Evolutionary conservation across 2,329 filamentous ascomycete species (phyloP).

Genomic region (Hypoxylon sp.): DNA sequence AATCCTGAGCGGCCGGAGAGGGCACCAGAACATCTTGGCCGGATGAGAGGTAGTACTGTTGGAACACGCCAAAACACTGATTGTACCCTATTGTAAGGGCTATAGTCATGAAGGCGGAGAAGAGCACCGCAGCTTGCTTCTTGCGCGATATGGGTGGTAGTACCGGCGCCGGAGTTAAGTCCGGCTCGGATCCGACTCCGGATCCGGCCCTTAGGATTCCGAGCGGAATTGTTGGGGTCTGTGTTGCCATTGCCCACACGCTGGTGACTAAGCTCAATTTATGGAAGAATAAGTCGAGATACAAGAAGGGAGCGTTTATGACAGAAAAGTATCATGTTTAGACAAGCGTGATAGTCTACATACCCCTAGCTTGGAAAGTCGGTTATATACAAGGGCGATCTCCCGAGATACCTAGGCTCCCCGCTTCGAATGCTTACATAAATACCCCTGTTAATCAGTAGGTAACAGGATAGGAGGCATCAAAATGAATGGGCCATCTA

Average conservation of each 20-base stretch:
- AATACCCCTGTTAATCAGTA: background rate
- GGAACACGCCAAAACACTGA: slow-evolving; percentile 65
- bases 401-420: background rate
- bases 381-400: background rate
- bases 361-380: background rate
- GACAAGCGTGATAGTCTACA: no score
- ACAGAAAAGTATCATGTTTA: no score
- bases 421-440: background rate
- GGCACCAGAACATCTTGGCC: slow-evolving; percentile 58
- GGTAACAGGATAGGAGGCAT: no score
- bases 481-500: no score
- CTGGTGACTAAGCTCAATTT: no score
- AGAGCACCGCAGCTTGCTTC: slow-evolving; percentile 61
- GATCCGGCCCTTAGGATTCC: slow-evolving; percentile 14
- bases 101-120: slow-evolving; percentile 62
- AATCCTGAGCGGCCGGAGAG: slow-evolving; percentile 51
- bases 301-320: no score
- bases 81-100: slow-evolving; percentile 66
- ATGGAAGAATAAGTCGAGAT: no score
- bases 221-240: no score
- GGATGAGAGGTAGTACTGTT: slow-evolving; percentile 63
- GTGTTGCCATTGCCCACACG: no score
- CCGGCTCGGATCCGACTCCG: slow-evolving; percentile 14
- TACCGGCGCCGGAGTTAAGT: slow-evolving; percentile 35
- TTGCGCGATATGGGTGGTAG: slow-evolving; percentile 57